A percentile compares a stretch with the other conserved stretches of the same genome.
Conservation (phyloP, 2,329 filamentous ascomycete species). For the Xylariaceae sp. region DNA sequence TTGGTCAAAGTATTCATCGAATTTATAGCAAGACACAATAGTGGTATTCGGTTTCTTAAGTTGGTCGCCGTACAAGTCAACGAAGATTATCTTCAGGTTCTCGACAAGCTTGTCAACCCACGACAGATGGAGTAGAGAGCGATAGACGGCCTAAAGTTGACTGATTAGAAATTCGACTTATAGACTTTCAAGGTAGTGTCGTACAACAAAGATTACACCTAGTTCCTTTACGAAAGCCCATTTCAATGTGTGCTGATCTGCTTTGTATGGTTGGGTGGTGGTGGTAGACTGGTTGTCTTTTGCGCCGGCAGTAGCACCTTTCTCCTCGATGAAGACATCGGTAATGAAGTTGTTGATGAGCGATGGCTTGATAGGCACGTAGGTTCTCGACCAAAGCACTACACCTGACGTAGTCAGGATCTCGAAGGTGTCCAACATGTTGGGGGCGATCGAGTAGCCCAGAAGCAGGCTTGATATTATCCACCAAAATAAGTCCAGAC, state of each 20-base stretch:
- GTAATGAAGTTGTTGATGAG: slow-evolving; percentile 94
- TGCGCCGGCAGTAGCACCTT: slow-evolving; percentile 63
- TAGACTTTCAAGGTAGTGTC: slow-evolving; percentile 33
- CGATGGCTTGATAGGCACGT: slow-evolving; percentile 75
- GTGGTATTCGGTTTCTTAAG: slow-evolving; percentile 80
- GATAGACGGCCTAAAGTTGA: slow-evolving; percentile 79
- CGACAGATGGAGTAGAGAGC: slow-evolving; percentile 88
- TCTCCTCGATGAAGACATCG: slow-evolving; percentile 98
- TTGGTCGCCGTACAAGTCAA: slow-evolving; percentile 86
- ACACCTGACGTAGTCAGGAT: slow-evolving; percentile 95
- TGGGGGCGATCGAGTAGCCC: slow-evolving; percentile 17
- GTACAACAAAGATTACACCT: slow-evolving; percentile 90
- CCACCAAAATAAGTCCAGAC: slow-evolving; percentile 2
- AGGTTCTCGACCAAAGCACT: slow-evolving; percentile 92
- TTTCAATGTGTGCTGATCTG: slow-evolving; percentile 92
- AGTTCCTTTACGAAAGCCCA: slow-evolving; percentile 93
- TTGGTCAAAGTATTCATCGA: slow-evolving; percentile 93
- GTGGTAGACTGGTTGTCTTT: slow-evolving; percentile 62
- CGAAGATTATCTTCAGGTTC: slow-evolving; percentile 89
- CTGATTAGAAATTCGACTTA: slow-evolving; percentile 17
- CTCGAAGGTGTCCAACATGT: slow-evolving; percentile 95
- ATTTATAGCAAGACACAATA: slow-evolving; percentile 74
- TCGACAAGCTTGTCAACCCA: slow-evolving; percentile 98
- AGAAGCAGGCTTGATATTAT: neutral
- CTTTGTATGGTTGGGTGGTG: slow-evolving; percentile 75